Conservation (phyloP, 2,329 filamentous ascomycete genomes). For the Magnaporthiopsis rhizophila region DNA sequence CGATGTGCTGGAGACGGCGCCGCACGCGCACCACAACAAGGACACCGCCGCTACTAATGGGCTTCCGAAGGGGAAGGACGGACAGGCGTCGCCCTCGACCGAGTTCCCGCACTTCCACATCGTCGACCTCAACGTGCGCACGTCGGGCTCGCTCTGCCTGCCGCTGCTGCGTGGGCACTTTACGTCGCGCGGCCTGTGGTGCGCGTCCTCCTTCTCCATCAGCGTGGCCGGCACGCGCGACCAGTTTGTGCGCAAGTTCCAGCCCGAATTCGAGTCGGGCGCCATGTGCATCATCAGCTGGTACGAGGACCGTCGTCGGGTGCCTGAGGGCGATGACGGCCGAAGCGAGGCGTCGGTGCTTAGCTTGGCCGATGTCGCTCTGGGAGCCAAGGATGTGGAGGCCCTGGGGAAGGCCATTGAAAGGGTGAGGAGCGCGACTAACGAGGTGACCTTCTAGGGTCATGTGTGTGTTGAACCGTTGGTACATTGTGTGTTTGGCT, state of each 20-base stretch:
- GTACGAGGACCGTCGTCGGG: slow-evolving; percentile 19
- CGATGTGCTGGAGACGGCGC: too few species aligned
- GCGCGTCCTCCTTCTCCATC: slow-evolving; percentile 22
- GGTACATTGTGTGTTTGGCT: too few species aligned
- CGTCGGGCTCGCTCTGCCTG: too few species aligned
- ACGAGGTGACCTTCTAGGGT: slow-evolving; percentile 22
- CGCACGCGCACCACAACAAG: too few species aligned
- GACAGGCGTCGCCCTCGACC: too few species aligned
- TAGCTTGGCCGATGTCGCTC: slow-evolving; percentile 23
- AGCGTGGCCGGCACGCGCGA: slow-evolving; percentile 14
- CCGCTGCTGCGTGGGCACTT: too few species aligned
- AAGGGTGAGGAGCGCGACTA: slow-evolving; percentile 18
- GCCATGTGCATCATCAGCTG: slow-evolving; percentile 24
- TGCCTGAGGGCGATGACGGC: slow-evolving; percentile 7
- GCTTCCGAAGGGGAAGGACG: too few species aligned
- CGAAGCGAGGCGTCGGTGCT: slow-evolving; percentile 1
- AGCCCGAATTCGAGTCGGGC: slow-evolving; percentile 17
- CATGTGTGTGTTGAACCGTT: too few species aligned
- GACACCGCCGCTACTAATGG: too few species aligned
- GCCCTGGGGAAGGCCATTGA: slow-evolving; percentile 16
- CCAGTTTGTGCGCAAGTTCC: slow-evolving; percentile 20
- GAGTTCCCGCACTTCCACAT: too few species aligned
- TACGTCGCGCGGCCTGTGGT: too few species aligned
- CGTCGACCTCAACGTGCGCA: too few species aligned
- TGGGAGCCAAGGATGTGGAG: slow-evolving; percentile 20